Evolutionary conservation across 805 yeast genomes (phyloP), one percentile per base, ranked within the genome.

Genomic region (Yarrowia sp.): DNA sequence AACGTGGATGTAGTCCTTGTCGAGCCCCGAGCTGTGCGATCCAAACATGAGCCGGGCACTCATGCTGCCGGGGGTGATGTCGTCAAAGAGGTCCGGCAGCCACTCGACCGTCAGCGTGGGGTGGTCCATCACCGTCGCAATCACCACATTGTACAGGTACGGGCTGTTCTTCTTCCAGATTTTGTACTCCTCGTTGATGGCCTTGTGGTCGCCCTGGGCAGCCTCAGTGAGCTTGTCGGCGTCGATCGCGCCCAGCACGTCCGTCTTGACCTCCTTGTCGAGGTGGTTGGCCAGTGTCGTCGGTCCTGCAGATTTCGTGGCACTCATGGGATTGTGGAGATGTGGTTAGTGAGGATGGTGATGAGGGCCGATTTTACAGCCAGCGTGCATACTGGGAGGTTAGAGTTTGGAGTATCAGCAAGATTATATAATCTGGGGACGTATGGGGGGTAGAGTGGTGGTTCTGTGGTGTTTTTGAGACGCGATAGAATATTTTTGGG

Each of bases 111-210:
- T 77, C 44, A 81, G 68, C 7, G 86, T 81, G 7, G 89, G 89
- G 88, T 88, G 85, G 19, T 82, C 74, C n/a, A 84, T 73, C 9
- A 84, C 74, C 16, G 80, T 73, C 1, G 86, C 81, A 35, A 78
- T 76, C 25, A 85, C 69, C 49, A 80, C 77, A 64, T 81, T 84
- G 71, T 85, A 85, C 24, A 84, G 70, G 32, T 78, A 75, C 6
- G 82, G 84, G 0, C 84, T 72, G 67, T 85, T 84, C 67, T 85
- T 85, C 74, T 84, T 84, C 87, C 87, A 85, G 21, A 76, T 73
- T 16, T 79, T 71, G 71, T 82, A 84, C 24, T 77, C 76, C 49
- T 55, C 61, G 29, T 55, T 55, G 61, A 55, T 38, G 25, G 61
- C 61, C 47, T 55, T 55, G 38, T 38, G 47, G 61, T 55, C 61